Evolutionary conservation across 208 protist species (phyloP).

Genomic region (Histomonas meleagridis): DNA sequence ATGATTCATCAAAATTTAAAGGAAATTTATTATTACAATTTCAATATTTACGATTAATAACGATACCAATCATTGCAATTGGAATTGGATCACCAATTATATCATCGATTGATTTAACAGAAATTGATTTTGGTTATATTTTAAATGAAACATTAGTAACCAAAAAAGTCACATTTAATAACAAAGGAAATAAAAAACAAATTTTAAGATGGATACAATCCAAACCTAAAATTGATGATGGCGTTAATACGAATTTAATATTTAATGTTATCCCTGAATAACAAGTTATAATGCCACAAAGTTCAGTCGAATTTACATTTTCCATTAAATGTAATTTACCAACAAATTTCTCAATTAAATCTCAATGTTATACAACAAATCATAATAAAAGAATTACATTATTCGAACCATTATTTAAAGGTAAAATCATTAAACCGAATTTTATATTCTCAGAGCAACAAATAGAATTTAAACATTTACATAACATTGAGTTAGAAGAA

Average conservation of each 20-base stretch:
- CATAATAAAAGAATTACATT: not conserved
- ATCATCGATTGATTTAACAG: not conserved
- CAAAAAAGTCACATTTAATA: not conserved
- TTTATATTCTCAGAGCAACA: not conserved
- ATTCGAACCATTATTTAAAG: not conserved
- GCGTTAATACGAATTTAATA: not conserved
- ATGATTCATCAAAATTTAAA: not conserved
- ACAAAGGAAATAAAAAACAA: not conserved
- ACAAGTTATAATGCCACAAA: not conserved
- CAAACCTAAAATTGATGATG: not conserved
- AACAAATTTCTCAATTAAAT: not conserved
- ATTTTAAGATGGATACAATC: not conserved
- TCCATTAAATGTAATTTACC: not conserved
- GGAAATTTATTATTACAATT: not conserved
- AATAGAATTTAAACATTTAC: not conserved
- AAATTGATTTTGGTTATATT: constrained; percentile 19
- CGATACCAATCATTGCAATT: not conserved
- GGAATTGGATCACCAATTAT: not conserved
- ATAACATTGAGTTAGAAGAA: not conserved
- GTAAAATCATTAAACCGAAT: not conserved
- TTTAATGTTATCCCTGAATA: not conserved
- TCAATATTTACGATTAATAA: not conserved
- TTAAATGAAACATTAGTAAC: not conserved
- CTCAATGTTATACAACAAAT: not conserved
- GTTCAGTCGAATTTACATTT: not conserved